Base-by-base conservation (phyloP, 2,329 filamentous ascomycete species). In the Apiospora saccharicola region DNA sequence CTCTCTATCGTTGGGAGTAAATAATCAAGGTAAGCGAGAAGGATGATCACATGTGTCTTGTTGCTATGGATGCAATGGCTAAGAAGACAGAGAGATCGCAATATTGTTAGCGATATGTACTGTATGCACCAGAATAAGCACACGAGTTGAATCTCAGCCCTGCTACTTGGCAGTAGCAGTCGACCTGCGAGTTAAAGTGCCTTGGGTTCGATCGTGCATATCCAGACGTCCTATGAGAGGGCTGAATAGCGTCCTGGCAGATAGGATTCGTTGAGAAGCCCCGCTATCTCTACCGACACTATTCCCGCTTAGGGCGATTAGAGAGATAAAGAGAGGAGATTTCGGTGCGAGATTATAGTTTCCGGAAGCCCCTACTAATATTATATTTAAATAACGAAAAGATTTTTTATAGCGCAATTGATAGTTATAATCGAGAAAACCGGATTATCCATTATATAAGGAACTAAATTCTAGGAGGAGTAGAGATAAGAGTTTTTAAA, bases 201-300 rank as follows among this genome's bases (percentile, higher is more conserved):
- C 76, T 76, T 76, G 78, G 80, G 79, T 81, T 79, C 79, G 81
- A 80, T 78, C 76, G 76, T 83, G 83, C 83, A 84, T 81, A 79
- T 78, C 75, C 75, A 73, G 77, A 82, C 76, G 78, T 79, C 83
- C 83, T 84, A 84, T 84, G 77, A 81, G 81, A 80, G 77, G 71
- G 70, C 77, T 73, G 78, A 78, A 74, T 76, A 69, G 78, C 73
- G 75, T 75, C 75, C 78, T 79, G 72, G 71, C 73, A 69, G 74
- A 79, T 78, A 73, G 76, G 73, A 84, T 85, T 85, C 82, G 83
- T 75, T 75, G 67, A 69, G 71, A 68, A 69, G 74, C 73, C 76
- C 76, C 74, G 70, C 73, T 74, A 74, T 74, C 64, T 72, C 72
- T 74, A 74, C 73, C 74, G 74, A 76, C 72, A 68, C 75, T 37